Evolutionary conservation across 1,284 basidiomycete genomes (phyloP).

Genomic region (Macrocybe sp.): DNA sequence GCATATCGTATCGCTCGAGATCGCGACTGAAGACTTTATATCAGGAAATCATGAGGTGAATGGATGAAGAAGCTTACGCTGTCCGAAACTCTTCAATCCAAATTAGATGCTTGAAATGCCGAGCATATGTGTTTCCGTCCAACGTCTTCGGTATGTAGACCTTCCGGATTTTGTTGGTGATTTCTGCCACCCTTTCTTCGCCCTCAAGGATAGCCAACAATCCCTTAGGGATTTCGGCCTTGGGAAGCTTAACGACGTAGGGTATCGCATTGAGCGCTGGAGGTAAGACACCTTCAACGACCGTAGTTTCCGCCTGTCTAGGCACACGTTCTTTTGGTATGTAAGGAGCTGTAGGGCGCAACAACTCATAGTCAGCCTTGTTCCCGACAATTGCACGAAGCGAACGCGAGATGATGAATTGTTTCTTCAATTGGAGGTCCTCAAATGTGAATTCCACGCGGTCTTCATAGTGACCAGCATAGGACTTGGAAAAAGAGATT

Average conservation of each 20-base stretch:
- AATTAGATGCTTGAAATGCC: slow-evolving; percentile 45
- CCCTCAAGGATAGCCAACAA: slow-evolving; percentile 26
- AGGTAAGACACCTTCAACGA: slow-evolving; percentile 45
- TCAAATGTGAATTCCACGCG: slow-evolving; percentile 38
- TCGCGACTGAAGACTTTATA: slow-evolving; percentile 37
- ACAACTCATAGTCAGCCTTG: slow-evolving; percentile 38
- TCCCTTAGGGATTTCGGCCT: slow-evolving; percentile 30
- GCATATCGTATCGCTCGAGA: slow-evolving; percentile 53
- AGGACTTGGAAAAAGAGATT: slow-evolving; percentile 28
- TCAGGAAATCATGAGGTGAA: neutral
- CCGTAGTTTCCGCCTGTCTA: slow-evolving; percentile 33
- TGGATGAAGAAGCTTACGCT: slow-evolving; percentile 36
- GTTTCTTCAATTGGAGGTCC: slow-evolving; percentile 31
- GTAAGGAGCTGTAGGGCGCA: slow-evolving; percentile 49
- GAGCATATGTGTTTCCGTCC: slow-evolving; percentile 35
- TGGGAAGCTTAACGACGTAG: slow-evolving; percentile 36
- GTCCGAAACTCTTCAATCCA: slow-evolving; percentile 57
- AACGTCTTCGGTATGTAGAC: slow-evolving; percentile 36
- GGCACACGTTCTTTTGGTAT: slow-evolving; percentile 36
- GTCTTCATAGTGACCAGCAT: slow-evolving; percentile 46
- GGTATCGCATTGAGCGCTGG: slow-evolving; percentile 34
- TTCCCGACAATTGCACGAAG: slow-evolving; percentile 39
- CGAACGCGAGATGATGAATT: slow-evolving; percentile 40
- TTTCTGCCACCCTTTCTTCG: slow-evolving; percentile 18
- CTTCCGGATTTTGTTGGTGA: slow-evolving; percentile 20